A percentile compares a stretch with the other conserved stretches of the same genome.
Evolutionary conservation across 139 green algal genomes (phyloP).

Genomic region (Parachlorella kessleri): DNA sequence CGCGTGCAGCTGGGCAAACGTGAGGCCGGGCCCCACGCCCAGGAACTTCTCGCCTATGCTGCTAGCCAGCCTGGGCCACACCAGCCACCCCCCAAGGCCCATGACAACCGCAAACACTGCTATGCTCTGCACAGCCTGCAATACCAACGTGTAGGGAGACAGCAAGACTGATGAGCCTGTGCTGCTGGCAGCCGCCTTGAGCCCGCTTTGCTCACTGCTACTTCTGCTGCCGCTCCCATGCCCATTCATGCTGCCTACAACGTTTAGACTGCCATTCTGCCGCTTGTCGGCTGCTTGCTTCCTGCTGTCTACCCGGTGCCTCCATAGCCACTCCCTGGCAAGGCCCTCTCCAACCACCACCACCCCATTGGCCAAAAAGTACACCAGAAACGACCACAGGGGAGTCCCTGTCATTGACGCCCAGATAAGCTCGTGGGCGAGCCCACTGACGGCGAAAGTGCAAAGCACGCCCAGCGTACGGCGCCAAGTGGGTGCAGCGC

Average conservation of each 20-base stretch:
- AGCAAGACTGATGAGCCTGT: no score
- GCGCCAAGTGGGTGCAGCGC: background rate
- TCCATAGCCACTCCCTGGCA: background rate
- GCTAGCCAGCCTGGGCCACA: background rate
- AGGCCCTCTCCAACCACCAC: background rate
- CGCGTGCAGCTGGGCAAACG: background rate
- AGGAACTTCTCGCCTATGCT: background rate
- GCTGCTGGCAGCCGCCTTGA: no score
- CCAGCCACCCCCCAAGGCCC: background rate
- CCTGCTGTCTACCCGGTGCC: no score
- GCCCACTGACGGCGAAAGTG: background rate
- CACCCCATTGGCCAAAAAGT: background rate
- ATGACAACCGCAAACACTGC: background rate
- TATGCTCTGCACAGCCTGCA: no score
- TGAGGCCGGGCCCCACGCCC: background rate
- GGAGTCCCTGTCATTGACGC: background rate
- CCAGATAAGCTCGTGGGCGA: background rate
- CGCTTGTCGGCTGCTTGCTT: no score
- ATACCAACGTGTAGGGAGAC: no score
- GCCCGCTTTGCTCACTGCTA: no score
- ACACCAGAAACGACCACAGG: background rate
- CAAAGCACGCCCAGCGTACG: background rate
- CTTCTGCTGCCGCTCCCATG: no score
- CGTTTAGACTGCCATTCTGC: no score
- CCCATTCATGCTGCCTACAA: no score